These are phyloP conservation scores for Candida quercuum DNA, from an alignment of 805 yeast species.

Conservation along the genomic window DNA sequence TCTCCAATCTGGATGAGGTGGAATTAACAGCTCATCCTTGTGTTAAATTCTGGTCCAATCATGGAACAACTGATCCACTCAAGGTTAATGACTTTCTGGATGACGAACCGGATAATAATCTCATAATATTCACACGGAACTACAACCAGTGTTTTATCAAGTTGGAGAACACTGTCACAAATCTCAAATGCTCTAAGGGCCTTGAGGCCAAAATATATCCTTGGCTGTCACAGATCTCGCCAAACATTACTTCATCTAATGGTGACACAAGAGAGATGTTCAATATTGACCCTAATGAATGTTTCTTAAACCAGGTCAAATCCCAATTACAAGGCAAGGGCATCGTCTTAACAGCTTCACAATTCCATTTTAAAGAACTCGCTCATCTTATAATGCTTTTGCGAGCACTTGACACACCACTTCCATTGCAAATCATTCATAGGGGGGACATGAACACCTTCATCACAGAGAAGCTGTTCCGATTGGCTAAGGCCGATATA, in stretches of 20 bases:
- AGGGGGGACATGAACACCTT: constrained; percentile 25
- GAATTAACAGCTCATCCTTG: neutral
- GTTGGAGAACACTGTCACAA: neutral
- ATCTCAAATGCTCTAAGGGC: constrained; percentile 1
- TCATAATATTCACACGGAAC: neutral
- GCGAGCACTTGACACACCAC: constrained; percentile 26
- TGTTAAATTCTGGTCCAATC: neutral
- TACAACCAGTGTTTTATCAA: constrained; percentile 5
- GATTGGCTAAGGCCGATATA: constrained; percentile 1
- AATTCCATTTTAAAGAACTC: constrained; percentile 23
- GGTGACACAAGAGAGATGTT: neutral
- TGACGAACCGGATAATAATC: neutral
- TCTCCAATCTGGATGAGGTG: too few relatives aligned
- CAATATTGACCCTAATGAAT: neutral
- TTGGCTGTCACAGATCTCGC: constrained; percentile 3
- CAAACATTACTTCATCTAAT: neutral
- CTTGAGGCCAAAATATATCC: constrained; percentile 3
- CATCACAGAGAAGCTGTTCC: constrained; percentile 22
- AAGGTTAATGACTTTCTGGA: neutral
- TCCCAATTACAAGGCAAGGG: constrained; percentile 17
- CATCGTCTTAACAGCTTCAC: constrained; percentile 27
- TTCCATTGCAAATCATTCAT: constrained; percentile 28
- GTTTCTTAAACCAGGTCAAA: constrained; percentile 2
- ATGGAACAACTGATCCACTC: neutral
- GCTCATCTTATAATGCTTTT: constrained; percentile 34